Evolutionary conservation across 257 asterid genomes (phyloP), one percentile per base, ranked within the genome.

Genomic region (Catharanthus roseus): DNA sequence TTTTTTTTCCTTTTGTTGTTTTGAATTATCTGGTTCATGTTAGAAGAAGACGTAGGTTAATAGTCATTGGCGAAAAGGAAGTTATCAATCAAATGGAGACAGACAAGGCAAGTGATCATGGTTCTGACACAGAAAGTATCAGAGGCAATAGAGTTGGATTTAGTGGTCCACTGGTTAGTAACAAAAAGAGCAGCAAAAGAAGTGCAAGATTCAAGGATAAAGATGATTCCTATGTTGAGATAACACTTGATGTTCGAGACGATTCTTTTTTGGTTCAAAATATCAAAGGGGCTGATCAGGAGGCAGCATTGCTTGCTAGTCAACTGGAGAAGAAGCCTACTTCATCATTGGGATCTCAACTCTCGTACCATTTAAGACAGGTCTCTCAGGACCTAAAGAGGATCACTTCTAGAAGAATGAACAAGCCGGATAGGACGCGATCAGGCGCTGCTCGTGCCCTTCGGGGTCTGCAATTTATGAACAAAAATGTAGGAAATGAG

Each of bases 401-500:
- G 0, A 57, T 79, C 33, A 9, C 74, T 29, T 71, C 79, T 13
- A 57, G 60, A 3, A 56, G 64, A 26, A 39, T 31, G 3, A 67
- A 8, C 6, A 70, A 15, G 23, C 38, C 60, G 42, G 82, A 74
- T 21, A 38, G 82, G 74, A 71, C 74, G 3, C 65, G 68, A 42
- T 74, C 82, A 6, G 81, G 77, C 5, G 84, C 81, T 12, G 72
- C 75, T 63, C 77, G 74, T 34, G 84, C 81, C 12, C 81, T 80
- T 26, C 75, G 72, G 16, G 84, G 84, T 19, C 77, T 80, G 56
- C 75, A 80, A 19, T 77, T 80, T 45, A 80, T 80, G 51, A 80
- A 80, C 74, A 80, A 77, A 49, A 70, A 77, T n/a, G 79, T 76
- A 10, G 74, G 79, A 28, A 72, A 68, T 38, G 75, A 75, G 3